Conservation (phyloP, 2,329 filamentous ascomycete genomes). For the Penicillium sp. region DNA sequence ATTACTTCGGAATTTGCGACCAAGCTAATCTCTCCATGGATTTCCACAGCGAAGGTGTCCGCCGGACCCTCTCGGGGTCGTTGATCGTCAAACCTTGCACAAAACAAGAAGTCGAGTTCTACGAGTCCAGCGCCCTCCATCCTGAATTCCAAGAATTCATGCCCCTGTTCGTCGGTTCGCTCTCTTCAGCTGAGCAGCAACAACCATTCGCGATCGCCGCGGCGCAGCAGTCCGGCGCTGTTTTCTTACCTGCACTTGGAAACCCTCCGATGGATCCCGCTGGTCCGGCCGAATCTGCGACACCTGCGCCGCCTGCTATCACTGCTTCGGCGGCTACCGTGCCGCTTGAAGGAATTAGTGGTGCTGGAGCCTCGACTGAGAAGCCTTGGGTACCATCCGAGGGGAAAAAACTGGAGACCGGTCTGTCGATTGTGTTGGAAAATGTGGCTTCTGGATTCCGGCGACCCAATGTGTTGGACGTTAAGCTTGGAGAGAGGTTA, state of each 20-base stretch:
- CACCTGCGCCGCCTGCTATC: not conserved
- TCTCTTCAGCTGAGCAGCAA: constrained; percentile 63
- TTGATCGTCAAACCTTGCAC: constrained; percentile 96
- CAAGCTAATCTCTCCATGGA: not conserved
- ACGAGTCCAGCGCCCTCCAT: constrained; percentile 71
- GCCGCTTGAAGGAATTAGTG: constrained; percentile 21
- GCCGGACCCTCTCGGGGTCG: constrained; percentile 78
- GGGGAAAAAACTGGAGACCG: constrained; percentile 69
- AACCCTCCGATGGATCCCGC: constrained; percentile 11
- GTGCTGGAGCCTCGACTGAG: constrained; percentile 21
- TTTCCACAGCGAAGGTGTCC: constrained; percentile 73
- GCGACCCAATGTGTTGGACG: constrained; percentile 84
- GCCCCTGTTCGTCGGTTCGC: constrained; percentile 79
- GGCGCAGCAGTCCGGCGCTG: constrained; percentile 50
- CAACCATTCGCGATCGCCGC: constrained; percentile 42
- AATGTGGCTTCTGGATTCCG: constrained; percentile 80
- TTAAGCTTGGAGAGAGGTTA: constrained; percentile 83
- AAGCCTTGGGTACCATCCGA: constrained; percentile 49
- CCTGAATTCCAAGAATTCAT: constrained; percentile 76
- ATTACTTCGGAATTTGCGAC: not conserved
- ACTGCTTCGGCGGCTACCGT: constrained; percentile 24
- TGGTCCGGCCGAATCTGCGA: constrained; percentile 16
- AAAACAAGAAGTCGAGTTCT: constrained; percentile 81
- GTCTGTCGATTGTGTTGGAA: constrained; percentile 78
- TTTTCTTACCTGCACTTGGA: constrained; percentile 27